Base-by-base conservation (phyloP, 2,329 filamentous ascomycete species). In the Juglanconis oblonga region DNA sequence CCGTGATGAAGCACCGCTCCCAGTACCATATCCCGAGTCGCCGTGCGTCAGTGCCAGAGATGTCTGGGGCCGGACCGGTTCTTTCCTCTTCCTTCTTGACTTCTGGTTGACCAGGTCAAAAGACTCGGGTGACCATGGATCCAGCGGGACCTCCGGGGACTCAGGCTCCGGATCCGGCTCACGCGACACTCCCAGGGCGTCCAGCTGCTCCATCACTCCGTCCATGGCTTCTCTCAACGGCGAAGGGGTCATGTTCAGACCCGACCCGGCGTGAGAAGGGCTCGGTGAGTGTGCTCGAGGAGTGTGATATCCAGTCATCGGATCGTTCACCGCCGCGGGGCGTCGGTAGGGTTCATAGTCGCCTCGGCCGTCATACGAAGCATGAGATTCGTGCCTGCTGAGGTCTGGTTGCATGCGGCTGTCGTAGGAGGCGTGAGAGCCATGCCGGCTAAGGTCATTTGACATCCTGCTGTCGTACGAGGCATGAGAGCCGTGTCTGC, bases 181-280 rank as follows among this genome's bases (percentile, higher is more conserved):
- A 58, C 82, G 81, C 47, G 84, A 79, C 67, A 88, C 79, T 17
- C 88, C 88, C 80, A 99, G 91, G 62, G 93, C 92, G 70, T 96
- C 89, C 48, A 99, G 76, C 58, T 95, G 96, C 65, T 95, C 92
- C 86, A 98, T 97, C 4, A 99, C 93, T 73, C 96, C 94, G 70
- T 98, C 94, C 92, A 99, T 99, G 1, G 95, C 95, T 72, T 93
- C 92, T 61, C 95, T 84, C 3, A 99, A 78, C 0, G 95, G 95
- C 2, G 95, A 98, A 1, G 95, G 95, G 0, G 95, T 99, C 53
- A 63, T 54, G 40, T 63, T 61, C 72, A 91, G 78, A 1, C 86
- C 87, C 49, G 81, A 84, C 44, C 79, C 78, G 50, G 81, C 85
- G 2, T 90, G 87, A 5, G 91, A 92, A 4, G 86, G 86, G 3